A percentile compares a stretch with the other conserved stretches of the same genome.
Evolutionary conservation across 192 early-diverging fungal species (phyloP).

Genomic region (Coemansia sp.): DNA sequence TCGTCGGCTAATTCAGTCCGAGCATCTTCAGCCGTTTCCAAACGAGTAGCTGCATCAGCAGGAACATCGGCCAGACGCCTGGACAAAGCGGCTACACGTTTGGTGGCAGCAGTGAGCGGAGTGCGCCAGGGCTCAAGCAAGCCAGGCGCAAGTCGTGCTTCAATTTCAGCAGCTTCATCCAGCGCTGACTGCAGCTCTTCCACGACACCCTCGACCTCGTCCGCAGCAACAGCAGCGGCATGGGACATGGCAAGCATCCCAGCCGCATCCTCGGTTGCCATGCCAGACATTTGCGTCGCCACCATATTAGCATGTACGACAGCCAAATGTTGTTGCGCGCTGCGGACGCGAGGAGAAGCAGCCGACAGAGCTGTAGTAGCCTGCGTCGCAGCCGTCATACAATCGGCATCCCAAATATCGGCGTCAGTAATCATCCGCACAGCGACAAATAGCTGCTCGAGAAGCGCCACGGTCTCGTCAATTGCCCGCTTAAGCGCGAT

Average conservation of each 20-base stretch:
- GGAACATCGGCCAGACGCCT: not conserved
- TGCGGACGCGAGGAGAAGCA: constrained; percentile 1
- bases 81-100: not conserved
- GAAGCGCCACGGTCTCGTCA: constrained; percentile 15
- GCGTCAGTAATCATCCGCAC: constrained; percentile 16
- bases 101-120: not conserved
- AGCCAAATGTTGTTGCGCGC: constrained; percentile 13
- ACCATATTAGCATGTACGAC: not conserved
- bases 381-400: not conserved
- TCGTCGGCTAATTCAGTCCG: not conserved
- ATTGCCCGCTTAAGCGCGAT: constrained; percentile 17
- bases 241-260: constrained; percentile 4
- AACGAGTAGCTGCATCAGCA: not conserved
- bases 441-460: constrained; percentile 25
- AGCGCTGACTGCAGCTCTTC: constrained; percentile 5
- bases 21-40: no score
- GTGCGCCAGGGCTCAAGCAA: constrained; percentile 13
- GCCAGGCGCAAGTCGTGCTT: not conserved
- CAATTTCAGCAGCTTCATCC: constrained; percentile 9
- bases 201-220: not conserved
- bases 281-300: constrained; percentile 17
- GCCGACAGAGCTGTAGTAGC: constrained; percentile 7
- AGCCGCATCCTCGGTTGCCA: not conserved
- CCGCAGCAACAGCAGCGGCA: not conserved
- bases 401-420: constrained; percentile 22